Percentiles rank a stretch among this genome's conserved stretches.
phyloP scores from a whole-genome alignment of 805 yeast species.

The Diddensiella caesifluorescens region DNA sequence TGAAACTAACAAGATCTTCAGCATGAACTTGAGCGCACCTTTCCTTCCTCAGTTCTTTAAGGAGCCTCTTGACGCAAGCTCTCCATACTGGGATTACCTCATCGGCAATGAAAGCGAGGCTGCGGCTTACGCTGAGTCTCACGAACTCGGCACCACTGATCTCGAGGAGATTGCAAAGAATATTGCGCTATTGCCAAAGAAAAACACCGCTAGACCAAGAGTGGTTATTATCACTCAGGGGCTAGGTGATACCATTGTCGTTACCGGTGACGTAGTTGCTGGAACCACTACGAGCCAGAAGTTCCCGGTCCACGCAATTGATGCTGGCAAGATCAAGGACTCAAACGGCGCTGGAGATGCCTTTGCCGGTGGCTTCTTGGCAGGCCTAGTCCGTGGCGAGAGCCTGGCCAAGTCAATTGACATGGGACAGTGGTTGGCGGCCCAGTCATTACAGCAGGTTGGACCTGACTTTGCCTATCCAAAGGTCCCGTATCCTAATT shows the following conservation, averaged over 20 bases:
- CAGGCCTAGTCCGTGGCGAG: slow-evolving; percentile 76
- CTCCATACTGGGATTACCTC: slow-evolving; percentile 85
- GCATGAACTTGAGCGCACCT: slow-evolving; percentile 91
- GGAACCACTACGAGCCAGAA: slow-evolving; percentile 43
- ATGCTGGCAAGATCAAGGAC: slow-evolving; percentile 64
- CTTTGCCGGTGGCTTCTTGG: slow-evolving; percentile 92
- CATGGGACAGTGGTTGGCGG: slow-evolving; percentile 96
- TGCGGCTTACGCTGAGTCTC: slow-evolving; percentile 85
- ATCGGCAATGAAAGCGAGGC: slow-evolving; percentile 98
- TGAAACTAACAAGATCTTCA: slow-evolving; percentile 66
- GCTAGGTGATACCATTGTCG: slow-evolving; percentile 81
- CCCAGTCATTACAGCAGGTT: slow-evolving; percentile 81
- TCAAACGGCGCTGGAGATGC: slow-evolving; percentile 99
- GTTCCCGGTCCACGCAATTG: slow-evolving; percentile 70
- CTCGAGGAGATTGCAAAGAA: slow-evolving; percentile 73
- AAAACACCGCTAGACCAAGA: slow-evolving; percentile 62
- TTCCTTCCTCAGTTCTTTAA: slow-evolving; percentile 94
- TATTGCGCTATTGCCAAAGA: slow-evolving; percentile 76
- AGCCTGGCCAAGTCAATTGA: slow-evolving; percentile 55
- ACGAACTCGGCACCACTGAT: slow-evolving; percentile 57
- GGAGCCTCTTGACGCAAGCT: slow-evolving; percentile 70
- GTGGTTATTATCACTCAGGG: slow-evolving; percentile 95
- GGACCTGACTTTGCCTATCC: slow-evolving; percentile 94
- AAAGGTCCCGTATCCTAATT: slow-evolving; percentile 32
- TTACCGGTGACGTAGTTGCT: slow-evolving; percentile 43